Base-by-base conservation (phyloP, 495 filamentous ascomycete species). In the Aspergillus affinis region DNA sequence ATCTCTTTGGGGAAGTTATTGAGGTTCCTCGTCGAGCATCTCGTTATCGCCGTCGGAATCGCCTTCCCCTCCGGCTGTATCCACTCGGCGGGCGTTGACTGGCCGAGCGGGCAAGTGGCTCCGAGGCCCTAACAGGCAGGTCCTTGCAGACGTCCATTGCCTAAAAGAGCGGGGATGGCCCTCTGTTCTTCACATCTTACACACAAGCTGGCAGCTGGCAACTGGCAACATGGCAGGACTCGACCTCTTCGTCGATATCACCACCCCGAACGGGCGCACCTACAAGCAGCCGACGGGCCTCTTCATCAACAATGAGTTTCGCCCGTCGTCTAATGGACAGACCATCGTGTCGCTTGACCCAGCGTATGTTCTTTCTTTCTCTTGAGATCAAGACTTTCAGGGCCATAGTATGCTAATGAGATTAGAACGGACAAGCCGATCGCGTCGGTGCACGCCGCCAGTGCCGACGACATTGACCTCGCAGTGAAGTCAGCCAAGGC, bases 301-400 rank as follows among this genome's bases (percentile, higher is more conserved):
- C 17, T 97, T 97, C 75, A 96, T 98, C 78, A 93, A 96, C 76
- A 96, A 96, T 63, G 89, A 96, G 70, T 96, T 92, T 66, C 88
- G 96, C 47, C 82, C 86, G 62, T 86, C 86, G 61, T 86, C 81
- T 61, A 83, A 83, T 20, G 89, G 85, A 15, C 81, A 88, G 60
- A 95, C 82, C 57, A 85, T 98, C 46, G 83, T 82, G 3, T 86
- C 86, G 13, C 84, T 95, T 61, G 93, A 93, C 69, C 93, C 93
- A 27, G 72, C 73, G 73, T 78, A 60, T 21, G 74, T 65, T 29
- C 27, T 51, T 32, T 29, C 15, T 44, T 18, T 27, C 69, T 67
- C 29, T 63, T 81, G 30, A 21, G 18, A 81, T 80, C 18, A 63
- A 92, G 32, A 81, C 83, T 65, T 93, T 92, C 68, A 92, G 91